Base-by-base conservation (phyloP, 2,329 filamentous ascomycete species). In the Corynespora cassiicola region DNA sequence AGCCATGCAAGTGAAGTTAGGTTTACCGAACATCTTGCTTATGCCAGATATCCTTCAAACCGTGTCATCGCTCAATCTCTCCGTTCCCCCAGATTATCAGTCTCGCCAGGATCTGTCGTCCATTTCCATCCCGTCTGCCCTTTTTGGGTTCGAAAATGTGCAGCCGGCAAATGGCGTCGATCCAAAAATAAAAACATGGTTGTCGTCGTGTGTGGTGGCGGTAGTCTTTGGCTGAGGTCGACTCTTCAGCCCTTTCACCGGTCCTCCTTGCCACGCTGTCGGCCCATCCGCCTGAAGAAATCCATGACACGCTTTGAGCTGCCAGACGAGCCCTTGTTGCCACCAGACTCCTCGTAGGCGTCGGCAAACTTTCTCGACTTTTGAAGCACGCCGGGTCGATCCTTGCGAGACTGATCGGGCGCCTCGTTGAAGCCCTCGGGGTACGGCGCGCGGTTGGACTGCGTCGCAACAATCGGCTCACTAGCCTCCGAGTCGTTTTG, bases 271-370 rank as follows among this genome's bases (percentile, higher is more conserved):
- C 42, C 52, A 16, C 87, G 78, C 54, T 85, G 88, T 72, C 86
- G 90, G 39, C 88, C 89, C 65, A 91, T 82, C 66, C 91, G 81
- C 56, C 94, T 81, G 76, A 99, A 99, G 70, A 97, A 96, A 72
- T 99, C 92, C 91, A 99, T 97, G 24, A 99, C 94, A 63, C 90
- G 85, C 66, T 91, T 86, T 10, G 85, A 92, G 67, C 88, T 95
- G 28, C 92, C 92, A 5, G 54, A 56, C 28, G 52, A 56, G 22
- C 56, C 58, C 51, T 63, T 63, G 45, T 61, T 62, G n/a, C 47
- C 53, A 9, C 51, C 54, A 34, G 51, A 45, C 23, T 84, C 81
- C 45, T 96, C 90, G 65, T 95, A 96, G 2, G 88, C 90, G 58
- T 96, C 90, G 2, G 82, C 85, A 56, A 99, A 96, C 51, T 82